Base-by-base conservation (phyloP, 2,329 filamentous ascomycete species). In the Penicillium sp. region DNA sequence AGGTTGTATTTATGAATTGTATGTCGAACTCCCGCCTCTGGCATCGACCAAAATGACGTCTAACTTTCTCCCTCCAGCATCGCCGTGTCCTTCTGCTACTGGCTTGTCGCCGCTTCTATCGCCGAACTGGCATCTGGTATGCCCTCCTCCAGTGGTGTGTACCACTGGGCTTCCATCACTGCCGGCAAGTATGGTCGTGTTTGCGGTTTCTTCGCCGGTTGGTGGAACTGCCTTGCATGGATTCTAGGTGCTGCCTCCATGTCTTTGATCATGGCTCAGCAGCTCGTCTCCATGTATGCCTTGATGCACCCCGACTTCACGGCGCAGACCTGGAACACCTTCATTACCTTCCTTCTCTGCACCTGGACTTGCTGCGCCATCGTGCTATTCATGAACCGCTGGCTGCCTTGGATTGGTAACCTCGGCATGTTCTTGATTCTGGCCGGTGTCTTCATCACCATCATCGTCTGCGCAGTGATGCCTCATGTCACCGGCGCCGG, bases 1-100 rank as follows among this genome's bases (percentile, higher is more conserved):
- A 0, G 83, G 83, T 13, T 79, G 85, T 0, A 70, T 86, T 2
- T 86, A 85, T 67, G 84, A 85, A 69, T 85, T 86, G 71, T 74
- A 66, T 53, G 63, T 6, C 13, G 26, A 13, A 49, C 23, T 3
- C 33, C 48, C 18, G 16, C 16, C 13, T 16, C 29, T 12, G 10
- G 10, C 10, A 29, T 24, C 15, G 16, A n/a, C 9, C 18, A 24
- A 16, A 44, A 39, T 34, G 3, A 31, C n/a, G 21, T 47, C 56
- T 65, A 54, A 70, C 56, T 38, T 6, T 2, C 15, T 16, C 29
- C 41, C 12, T 44, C 46, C 34, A 74, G 72, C 21, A 73, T 77
- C 28, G 72, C 67, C 2, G 75, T 75, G 6, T 75, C 74, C 1
- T 49, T 76, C 24, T 84, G 81, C 59, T 85, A 85, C 70, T 82